Conservation (phyloP, 805 yeast genomes). For the Wickerhamiella australiensis region DNA sequence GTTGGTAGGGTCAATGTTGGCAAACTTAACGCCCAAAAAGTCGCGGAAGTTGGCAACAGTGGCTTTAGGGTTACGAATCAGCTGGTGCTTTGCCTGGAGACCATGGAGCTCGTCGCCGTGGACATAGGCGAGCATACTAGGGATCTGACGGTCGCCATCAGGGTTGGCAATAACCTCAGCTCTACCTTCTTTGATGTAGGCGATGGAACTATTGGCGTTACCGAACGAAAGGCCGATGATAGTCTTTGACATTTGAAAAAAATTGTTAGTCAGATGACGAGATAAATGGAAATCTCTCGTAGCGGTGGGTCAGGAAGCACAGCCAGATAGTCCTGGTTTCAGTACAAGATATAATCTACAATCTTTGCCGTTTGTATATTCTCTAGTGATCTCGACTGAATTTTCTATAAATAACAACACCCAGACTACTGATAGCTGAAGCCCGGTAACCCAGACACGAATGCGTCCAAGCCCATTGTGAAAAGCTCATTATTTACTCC, state of each 20-base stretch:
- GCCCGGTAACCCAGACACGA: slow-evolving; percentile 25
- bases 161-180: slow-evolving; percentile 97
- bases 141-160: slow-evolving; percentile 96
- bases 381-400: no score
- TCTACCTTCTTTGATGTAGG: slow-evolving; percentile 69
- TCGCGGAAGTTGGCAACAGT: slow-evolving; percentile 91
- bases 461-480: slow-evolving; percentile 43
- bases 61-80: slow-evolving; percentile 77
- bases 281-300: neutral
- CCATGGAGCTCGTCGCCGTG: slow-evolving; percentile 97
- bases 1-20: slow-evolving; percentile 53
- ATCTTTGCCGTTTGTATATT: no score
- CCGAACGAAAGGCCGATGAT: slow-evolving; percentile 95
- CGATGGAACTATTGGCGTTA: slow-evolving; percentile 89
- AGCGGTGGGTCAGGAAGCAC: no score
- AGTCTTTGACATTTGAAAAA: slow-evolving; percentile 27
- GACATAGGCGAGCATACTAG: slow-evolving; percentile 81
- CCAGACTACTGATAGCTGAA: neutral
- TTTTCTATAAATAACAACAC: neutral
- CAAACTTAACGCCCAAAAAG: slow-evolving; percentile 65
- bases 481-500: slow-evolving; percentile 48
- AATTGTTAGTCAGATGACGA: slow-evolving; percentile 2
- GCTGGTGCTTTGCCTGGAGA: slow-evolving; percentile 84
- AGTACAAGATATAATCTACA: no score
- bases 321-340: no score